Percentiles rank a stretch among this genome's conserved stretches.
Evolutionary conservation across 2,329 filamentous ascomycete genomes (phyloP).

Genomic region (Microascus cirrosus): DNA sequence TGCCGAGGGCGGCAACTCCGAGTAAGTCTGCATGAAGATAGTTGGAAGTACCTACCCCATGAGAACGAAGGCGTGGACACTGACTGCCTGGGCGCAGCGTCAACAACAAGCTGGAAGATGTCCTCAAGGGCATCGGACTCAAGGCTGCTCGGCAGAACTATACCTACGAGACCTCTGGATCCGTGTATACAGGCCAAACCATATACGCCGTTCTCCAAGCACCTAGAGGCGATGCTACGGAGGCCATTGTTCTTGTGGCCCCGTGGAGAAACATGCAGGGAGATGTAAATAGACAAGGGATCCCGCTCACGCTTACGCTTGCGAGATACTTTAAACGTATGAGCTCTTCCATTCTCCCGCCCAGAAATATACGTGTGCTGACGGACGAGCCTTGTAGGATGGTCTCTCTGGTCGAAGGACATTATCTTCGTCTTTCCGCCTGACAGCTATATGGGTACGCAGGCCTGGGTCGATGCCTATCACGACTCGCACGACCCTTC

Average conservation of each 20-base stretch:
- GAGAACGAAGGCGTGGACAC: not conserved
- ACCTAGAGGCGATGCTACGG: conserved; percentile 88
- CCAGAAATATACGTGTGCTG: not conserved
- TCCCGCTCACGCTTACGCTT: conserved; percentile 75
- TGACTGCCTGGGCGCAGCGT: conserved; percentile 25
- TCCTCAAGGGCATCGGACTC: conserved; percentile 68
- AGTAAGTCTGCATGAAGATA: conserved; percentile 25
- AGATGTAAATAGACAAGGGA: conserved; percentile 73
- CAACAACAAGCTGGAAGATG: conserved; percentile 61
- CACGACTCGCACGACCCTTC: conserved; percentile 73
- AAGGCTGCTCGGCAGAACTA: conserved; percentile 86
- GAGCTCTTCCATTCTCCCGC: conserved; percentile 9
- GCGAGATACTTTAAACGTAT: conserved; percentile 86
- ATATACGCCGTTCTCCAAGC: conserved; percentile 89
- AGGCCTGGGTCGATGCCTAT: conserved; percentile 97
- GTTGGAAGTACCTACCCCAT: not conserved
- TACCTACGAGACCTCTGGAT: conserved; percentile 69
- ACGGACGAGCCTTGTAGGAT: conserved; percentile 38
- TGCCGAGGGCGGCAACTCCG: conserved; percentile 37
- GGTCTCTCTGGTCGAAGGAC: conserved; percentile 98
- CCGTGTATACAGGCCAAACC: conserved; percentile 70
- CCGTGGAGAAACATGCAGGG: conserved; percentile 77
- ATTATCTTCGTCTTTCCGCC: conserved; percentile 85
- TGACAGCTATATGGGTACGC: conserved; percentile 80
- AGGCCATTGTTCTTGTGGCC: conserved; percentile 86